Base-by-base conservation (phyloP, 1,284 basidiomycete genomes). In the Cryptococcus sp. region DNA sequence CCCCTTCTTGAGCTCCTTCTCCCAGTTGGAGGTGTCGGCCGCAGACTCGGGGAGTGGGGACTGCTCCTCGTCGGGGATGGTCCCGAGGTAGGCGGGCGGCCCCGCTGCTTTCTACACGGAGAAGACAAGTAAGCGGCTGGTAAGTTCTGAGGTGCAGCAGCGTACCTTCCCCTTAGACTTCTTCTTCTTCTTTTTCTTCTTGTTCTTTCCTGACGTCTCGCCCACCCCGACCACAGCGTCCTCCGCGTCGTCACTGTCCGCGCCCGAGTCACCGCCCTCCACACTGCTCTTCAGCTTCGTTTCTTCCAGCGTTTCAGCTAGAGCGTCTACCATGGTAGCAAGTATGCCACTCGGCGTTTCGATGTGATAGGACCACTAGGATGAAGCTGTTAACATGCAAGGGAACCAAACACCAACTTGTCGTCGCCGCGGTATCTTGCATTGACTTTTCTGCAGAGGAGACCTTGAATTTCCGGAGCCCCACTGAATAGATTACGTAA, bases 181-280 rank as follows among this genome's bases (percentile, higher is more conserved):
- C 49, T 59, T 61, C 40, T 62, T 61, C 44, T 57, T 59, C 52
- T 66, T 66, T 56, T 62, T 64, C 53, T 61, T 62, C 55, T 64
- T 66, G 21, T 57, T 62, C 46, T 56, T 56, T 21, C 16, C 28
- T 16, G 36, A 36, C 28, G 18, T 42, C 1, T 16, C 37, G 24
- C n/a, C 47, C n/a, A 15, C 23, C 4, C 16, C 38, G 8, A 5
- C 37, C 12, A 39, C 18, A 23, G 15, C 49, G 13, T 52, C 46
- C 18, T 50, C 46, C 20, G n/a, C 12, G 42, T 49, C 47, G n/a
- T 24, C 28, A 21, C 5, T 11, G n/a, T 50, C 48, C 36, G 13
- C 48, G 18, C 18, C 48, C 16, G 18, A n/a, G 18, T 50, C 48
- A 20, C 39, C 48, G 36, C 48, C 46, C 36, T 46, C 45, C 28